Base-by-base conservation (phyloP, 148 eudicot genomes). In the Dysphania ambrosioides region DNA sequence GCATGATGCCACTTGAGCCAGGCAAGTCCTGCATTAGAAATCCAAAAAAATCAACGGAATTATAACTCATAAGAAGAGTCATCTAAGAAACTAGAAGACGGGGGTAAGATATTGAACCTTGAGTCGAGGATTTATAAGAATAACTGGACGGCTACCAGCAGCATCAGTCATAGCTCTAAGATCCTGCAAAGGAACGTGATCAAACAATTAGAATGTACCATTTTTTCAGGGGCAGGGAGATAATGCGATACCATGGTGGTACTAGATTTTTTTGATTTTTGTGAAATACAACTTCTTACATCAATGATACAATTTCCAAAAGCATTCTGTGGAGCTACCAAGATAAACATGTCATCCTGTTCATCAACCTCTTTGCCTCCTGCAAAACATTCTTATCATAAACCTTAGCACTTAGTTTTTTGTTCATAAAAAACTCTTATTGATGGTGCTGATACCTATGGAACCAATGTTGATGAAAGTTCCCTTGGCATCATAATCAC, bases 291-390 rank as follows among this genome's bases (percentile, higher is more conserved):
- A 69, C 51, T 62, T 60, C 90, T 85, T 80, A 95, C 99, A 78
- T 86, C 93, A 67, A 95, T 92, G 58, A 95, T 95, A 70, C 99
- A 95, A 82, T 95, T 95, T 71, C 99, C 99, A 59, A 95, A 87
- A 23, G 99, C 99, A 89, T 95, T 95, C 80, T 95, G 99, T 34
- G 99, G 99, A 82, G 99, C 99, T 78, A 95, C 93, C 72, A 95
- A 85, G 74, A 95, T 92, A 72, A 88, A 95, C 79, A 95, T 85
- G 80, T 90, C 99, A 88, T 95, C 99, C 76, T 85, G 85, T 73
- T 95, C 96, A 32, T 79, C 89, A 47, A 95, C 99, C 82, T 95
- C 99, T 60, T 84, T 82, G 75, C 80, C 96, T 78, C 97, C 98
- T 95, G 81, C 77, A 73, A 58, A 65, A 38, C 36, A 49, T 21